These are phyloP conservation scores for Aspergillus sp. DNA, from an alignment of 2,329 filamentous ascomycete species.

Conservation along the genomic window DNA sequence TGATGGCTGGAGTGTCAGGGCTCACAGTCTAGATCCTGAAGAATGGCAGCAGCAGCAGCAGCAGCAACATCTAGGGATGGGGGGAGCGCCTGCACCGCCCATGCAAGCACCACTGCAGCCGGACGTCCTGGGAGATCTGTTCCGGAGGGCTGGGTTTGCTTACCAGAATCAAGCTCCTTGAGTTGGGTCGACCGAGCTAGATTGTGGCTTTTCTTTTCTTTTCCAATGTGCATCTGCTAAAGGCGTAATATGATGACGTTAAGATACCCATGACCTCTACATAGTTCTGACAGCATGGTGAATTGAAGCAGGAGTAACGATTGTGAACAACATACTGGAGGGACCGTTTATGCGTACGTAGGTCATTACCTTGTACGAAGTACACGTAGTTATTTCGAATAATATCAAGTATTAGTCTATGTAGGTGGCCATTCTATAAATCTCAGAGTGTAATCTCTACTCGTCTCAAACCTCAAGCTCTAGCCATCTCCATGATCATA, in stretches of 20 bases:
- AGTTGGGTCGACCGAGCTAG: background rate
- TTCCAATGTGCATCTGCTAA: background rate
- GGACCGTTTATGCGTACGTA: background rate
- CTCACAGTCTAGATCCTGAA: constrained; percentile 37
- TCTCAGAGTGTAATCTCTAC: background rate
- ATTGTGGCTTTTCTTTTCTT: background rate
- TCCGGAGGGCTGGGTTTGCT: constrained; percentile 43
- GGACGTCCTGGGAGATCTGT: constrained; percentile 44
- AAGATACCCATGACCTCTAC: background rate
- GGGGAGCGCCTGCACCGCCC: constrained; percentile 4
- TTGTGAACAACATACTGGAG: background rate
- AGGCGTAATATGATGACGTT: background rate
- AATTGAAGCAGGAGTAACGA: background rate
- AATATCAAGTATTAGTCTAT: background rate
- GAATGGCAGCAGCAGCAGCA: constrained; percentile 27
- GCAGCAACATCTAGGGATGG: constrained; percentile 18
- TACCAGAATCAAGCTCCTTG: constrained; percentile 22
- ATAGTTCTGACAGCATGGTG: background rate
- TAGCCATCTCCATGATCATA: constrained; percentile 48
- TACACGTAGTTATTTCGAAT: background rate
- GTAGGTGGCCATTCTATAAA: background rate
- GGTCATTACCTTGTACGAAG: background rate
- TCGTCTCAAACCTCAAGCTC: background rate
- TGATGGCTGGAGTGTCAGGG: constrained; percentile 51
- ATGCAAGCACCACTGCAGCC: constrained; percentile 18